Evolutionary conservation across 257 asterid genomes (phyloP).

Genomic region (Knoxia roxburghii): DNA sequence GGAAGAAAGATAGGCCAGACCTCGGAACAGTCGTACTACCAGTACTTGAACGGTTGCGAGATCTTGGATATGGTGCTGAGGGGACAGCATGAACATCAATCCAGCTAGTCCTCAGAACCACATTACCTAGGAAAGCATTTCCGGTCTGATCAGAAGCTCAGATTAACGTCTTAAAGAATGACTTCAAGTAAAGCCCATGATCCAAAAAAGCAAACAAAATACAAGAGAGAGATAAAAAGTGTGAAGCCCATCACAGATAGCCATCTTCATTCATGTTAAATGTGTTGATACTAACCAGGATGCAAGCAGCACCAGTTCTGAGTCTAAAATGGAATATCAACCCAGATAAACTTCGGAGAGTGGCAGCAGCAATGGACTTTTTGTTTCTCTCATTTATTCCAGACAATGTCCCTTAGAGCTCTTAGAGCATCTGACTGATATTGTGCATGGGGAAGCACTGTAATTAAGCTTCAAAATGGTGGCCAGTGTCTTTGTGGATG

Average conservation of each 20-base stretch:
- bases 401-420: background rate
- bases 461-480: background rate
- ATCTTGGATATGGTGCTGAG: conserved; percentile 25
- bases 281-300: conserved; percentile 11
- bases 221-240: background rate
- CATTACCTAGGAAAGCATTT: conserved; percentile 29
- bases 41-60: conserved; percentile 53
- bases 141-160: conserved; percentile 24
- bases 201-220: background rate
- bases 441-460: background rate
- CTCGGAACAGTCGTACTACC: conserved; percentile 67
- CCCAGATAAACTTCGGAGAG: background rate
- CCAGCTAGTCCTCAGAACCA: conserved; percentile 12
- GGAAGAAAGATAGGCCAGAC: conserved; percentile 83
- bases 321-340: background rate
- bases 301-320: conserved; percentile 10
- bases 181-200: too few relatives aligned
- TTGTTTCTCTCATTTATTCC: background rate
- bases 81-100: conserved; percentile 6
- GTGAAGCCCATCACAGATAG: background rate
- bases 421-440: background rate
- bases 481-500: background rate
- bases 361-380: background rate
- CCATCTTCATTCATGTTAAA: background rate
- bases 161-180: too few relatives aligned